Base-by-base conservation (phyloP, 2,329 filamentous ascomycete species). In the Trichoderma polysporum region DNA sequence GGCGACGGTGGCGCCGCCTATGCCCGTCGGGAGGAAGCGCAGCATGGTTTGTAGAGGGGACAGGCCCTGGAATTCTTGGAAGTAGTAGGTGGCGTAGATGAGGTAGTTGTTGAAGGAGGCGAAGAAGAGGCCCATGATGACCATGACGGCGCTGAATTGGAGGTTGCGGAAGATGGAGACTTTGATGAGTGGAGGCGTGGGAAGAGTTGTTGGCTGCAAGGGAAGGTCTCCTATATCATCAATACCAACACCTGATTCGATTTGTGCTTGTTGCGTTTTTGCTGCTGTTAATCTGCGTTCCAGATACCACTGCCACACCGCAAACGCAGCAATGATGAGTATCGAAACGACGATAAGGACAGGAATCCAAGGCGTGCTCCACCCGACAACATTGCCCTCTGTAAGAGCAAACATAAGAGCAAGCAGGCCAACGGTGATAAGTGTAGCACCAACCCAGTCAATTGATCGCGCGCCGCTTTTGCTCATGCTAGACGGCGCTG, bases 41-140 rank as follows among this genome's bases (percentile, higher is more conserved):
- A 91, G 74, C 13, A 88, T 90, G 0, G 89, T 91, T 69, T 90
- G 84, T n/a, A 91, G 79, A 0, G 88, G 80, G 0, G 81, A 83
- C 1, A 88, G 81, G 0, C 83, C 85, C 71, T 89, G 88, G 74
- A 85, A 91, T 69, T 89, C 84, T 75, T 92, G 90, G 76, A 86
- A 91, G 76, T 86, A 90, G 76, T 89, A 91, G 4, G 90, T 92
- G 1, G 88, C 85, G 71, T 85, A 90, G 68, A 91, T 81, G 45
- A 91, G 78, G 70, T 84, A 90, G 74, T 89, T 88, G 77, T 90
- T 91, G 78, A 91, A 92, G 2, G 83, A 81, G 19, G 85, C 84
- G 72, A 89, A 91, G 78, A 91, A 91, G 1, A 91, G 75, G 0
- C 81, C 81, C 84, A 91, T 90, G 71, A 90, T 86, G 35, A 84